These are phyloP conservation scores for Ogataea methylovora DNA, from an alignment of 805 yeast species.

Conservation along the genomic window DNA sequence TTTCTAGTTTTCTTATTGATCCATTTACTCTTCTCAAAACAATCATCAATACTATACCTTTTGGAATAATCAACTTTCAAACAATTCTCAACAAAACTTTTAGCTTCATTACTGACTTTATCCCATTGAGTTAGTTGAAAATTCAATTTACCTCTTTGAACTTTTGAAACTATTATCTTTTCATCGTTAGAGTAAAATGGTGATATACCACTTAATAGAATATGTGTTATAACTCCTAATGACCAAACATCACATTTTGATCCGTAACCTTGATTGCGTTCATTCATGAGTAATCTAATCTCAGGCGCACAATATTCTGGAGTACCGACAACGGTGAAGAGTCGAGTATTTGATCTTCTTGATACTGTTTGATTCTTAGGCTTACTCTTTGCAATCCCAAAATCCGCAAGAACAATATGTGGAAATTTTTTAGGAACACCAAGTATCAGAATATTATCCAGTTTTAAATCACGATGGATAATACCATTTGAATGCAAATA, in stretches of 20 bases:
- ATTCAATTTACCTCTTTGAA: slow-evolving; percentile 32
- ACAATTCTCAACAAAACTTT: slow-evolving; percentile 35
- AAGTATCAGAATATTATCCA: slow-evolving; percentile 59
- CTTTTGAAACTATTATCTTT: slow-evolving; percentile 30
- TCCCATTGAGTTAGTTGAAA: slow-evolving; percentile 36
- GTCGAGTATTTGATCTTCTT: not conserved
- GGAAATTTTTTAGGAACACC: slow-evolving; percentile 46
- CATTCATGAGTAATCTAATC: slow-evolving; percentile 33
- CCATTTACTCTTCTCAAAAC: slow-evolving; percentile 41
- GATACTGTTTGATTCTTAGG: not conserved
- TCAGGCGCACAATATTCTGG: slow-evolving; percentile 73
- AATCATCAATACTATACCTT: slow-evolving; percentile 30
- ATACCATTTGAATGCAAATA: slow-evolving; percentile 48
- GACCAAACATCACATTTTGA: slow-evolving; percentile 66
- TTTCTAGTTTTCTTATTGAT: slow-evolving; percentile 27
- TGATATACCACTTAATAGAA: slow-evolving; percentile 54
- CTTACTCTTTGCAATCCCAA: slow-evolving; percentile 39
- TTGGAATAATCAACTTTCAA: slow-evolving; percentile 29
- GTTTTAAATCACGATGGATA: slow-evolving; percentile 61
- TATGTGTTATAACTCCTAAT: slow-evolving; percentile 51
- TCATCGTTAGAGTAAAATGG: slow-evolving; percentile 42
- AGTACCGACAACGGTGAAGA: slow-evolving; percentile 30
- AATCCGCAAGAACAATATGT: slow-evolving; percentile 56
- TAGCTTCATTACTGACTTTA: slow-evolving; percentile 32
- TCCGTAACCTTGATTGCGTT: slow-evolving; percentile 34